phyloP scores from a whole-genome alignment of 768 basidiomycete genomes.

The Tephrocybe rancida region DNA sequence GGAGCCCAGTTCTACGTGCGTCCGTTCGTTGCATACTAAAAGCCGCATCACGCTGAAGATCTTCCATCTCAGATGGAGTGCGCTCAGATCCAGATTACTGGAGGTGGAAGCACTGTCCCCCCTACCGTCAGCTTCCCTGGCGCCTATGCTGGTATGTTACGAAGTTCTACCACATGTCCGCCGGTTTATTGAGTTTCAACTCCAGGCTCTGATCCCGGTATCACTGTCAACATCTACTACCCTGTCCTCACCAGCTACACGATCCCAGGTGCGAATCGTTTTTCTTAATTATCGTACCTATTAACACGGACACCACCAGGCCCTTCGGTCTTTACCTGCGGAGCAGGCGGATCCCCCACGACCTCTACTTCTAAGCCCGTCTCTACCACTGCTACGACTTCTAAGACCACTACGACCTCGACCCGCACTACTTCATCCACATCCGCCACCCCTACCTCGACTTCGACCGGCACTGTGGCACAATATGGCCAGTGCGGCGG shows the following conservation, averaged over 20 bases:
- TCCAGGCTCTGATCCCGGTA: conserved; percentile 44
- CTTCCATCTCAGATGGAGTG: conserved; percentile 43
- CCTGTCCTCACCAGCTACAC: conserved; percentile 37
- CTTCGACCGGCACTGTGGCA: conserved; percentile 27
- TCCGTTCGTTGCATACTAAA: conserved; percentile 5
- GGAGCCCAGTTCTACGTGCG: conserved; percentile 61
- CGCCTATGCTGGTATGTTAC: conserved; percentile 37
- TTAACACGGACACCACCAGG: conserved; percentile 20
- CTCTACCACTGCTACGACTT: conserved; percentile 15
- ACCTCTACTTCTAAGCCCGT: conserved; percentile 11
- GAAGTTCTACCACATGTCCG: neutral
- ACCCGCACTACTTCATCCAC: conserved; percentile 14
- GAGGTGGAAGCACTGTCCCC: conserved; percentile 43
- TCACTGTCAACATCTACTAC: conserved; percentile 51
- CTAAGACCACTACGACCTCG: conserved; percentile 12
- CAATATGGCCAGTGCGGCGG: conserved; percentile 49
- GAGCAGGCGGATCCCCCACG: conserved; percentile 21
- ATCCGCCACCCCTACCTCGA: conserved; percentile 20
- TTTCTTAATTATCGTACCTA: neutral
- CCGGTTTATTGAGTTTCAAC: neutral
- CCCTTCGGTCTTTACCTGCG: conserved; percentile 41
- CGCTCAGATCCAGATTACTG: conserved; percentile 47
- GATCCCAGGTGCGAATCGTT: conserved; percentile 34
- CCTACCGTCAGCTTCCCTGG: conserved; percentile 51
- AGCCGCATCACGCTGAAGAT: neutral